Evolutionary conservation across 495 filamentous ascomycete species (phyloP).

Genomic region (Halenospora varia): DNA sequence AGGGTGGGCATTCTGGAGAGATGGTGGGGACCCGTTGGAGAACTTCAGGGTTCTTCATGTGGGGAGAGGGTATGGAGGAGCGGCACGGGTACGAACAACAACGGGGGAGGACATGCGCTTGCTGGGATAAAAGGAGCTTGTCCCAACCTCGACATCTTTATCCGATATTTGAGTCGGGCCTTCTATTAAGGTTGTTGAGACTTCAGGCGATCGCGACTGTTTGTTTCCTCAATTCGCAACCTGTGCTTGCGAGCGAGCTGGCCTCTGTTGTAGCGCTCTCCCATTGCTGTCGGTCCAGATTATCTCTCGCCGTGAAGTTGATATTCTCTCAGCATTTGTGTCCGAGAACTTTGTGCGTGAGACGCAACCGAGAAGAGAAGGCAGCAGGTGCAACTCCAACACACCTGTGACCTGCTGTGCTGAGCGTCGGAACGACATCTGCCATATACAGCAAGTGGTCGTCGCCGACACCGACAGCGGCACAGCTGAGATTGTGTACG

Average conservation of each 20-base stretch:
- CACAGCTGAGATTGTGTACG: neutral
- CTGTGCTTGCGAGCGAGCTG: neutral
- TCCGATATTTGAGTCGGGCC: slow-evolving; percentile 9
- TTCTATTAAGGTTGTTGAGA: slow-evolving; percentile 2
- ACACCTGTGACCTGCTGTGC: too few species aligned
- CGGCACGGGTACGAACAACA: neutral
- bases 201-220: neutral
- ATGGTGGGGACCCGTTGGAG: neutral
- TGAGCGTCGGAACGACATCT: neutral
- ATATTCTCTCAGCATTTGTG: too few species aligned
- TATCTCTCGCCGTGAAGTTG: too few species aligned
- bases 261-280: too few species aligned
- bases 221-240: too few species aligned
- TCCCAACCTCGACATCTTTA: neutral
- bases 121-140: neutral
- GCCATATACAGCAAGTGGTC: neutral
- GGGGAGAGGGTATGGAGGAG: slow-evolving; percentile 2
- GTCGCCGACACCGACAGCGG: neutral
- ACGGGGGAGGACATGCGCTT: slow-evolving; percentile 5
- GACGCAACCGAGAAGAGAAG: neutral
- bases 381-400: neutral
- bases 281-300: too few species aligned
- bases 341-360: neutral
- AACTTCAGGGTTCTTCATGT: neutral
- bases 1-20: neutral